Conservation (phyloP, 306 rosid genomes). For the Malus asiatica region DNA sequence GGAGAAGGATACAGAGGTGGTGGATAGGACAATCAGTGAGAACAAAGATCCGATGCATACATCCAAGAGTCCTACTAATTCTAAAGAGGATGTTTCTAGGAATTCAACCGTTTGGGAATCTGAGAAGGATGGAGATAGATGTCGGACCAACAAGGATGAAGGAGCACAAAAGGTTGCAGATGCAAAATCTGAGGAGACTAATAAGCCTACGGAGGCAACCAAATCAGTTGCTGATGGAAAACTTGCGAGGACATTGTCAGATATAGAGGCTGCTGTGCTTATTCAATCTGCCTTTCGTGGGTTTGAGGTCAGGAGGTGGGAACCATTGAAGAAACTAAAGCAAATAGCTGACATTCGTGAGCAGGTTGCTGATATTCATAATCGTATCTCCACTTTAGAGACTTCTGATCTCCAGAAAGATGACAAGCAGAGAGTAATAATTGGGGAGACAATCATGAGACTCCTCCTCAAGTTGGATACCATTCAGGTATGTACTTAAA, state of each 20-base stretch:
- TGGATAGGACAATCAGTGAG: slow-evolving; percentile 10
- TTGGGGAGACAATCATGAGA: slow-evolving; percentile 75
- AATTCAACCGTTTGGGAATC: background rate
- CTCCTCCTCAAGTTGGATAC: slow-evolving; percentile 66
- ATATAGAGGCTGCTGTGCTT: slow-evolving; percentile 51
- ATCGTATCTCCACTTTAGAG: slow-evolving; percentile 34
- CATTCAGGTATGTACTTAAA: slow-evolving; percentile 45
- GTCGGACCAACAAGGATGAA: background rate
- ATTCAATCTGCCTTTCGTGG: slow-evolving; percentile 75
- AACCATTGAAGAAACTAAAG: slow-evolving; percentile 60
- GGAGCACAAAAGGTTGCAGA: background rate
- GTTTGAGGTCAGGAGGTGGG: slow-evolving; percentile 55
- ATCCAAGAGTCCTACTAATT: background rate
- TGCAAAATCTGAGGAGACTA: background rate
- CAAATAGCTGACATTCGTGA: slow-evolving; percentile 47
- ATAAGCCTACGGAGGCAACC: background rate
- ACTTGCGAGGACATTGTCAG: slow-evolving; percentile 19
- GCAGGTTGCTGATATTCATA: slow-evolving; percentile 35
- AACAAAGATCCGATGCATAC: slow-evolving; percentile 4
- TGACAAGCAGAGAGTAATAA: slow-evolving; percentile 36
- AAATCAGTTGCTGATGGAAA: background rate
- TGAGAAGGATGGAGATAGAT: background rate
- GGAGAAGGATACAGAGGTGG: slow-evolving; percentile 16
- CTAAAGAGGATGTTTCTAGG: background rate
- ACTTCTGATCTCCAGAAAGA: slow-evolving; percentile 24